Percentiles rank a stretch among this genome's conserved stretches.
phyloP scores from a whole-genome alignment of 805 yeast genomes.

The Yarrowia sp. region DNA sequence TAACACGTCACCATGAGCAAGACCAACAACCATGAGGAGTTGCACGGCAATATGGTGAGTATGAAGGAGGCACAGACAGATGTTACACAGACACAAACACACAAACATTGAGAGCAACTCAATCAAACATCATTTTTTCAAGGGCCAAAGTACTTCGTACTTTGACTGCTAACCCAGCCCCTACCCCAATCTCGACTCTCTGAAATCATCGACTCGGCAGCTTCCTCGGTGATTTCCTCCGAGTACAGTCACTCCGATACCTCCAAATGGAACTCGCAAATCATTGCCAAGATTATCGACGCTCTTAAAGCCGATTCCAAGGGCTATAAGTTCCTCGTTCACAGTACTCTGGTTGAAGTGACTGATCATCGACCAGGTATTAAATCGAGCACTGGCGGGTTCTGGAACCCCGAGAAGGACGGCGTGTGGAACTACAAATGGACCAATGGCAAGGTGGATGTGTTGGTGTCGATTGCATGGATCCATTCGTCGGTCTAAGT shows the following conservation, averaged over 20 bases:
- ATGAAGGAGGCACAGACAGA: too few species aligned
- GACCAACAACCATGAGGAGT: slow-evolving; percentile 11
- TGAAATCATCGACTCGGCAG: neutral
- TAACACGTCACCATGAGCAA: slow-evolving; percentile 23
- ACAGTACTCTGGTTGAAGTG: slow-evolving; percentile 30
- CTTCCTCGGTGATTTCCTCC: neutral
- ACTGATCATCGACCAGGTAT: slow-evolving; percentile 32
- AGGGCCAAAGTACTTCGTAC: neutral
- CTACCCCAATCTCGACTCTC: neutral
- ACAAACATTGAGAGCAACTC: too few species aligned
- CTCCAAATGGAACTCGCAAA: slow-evolving; percentile 29
- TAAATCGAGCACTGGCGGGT: slow-evolving; percentile 31
- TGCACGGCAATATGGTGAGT: slow-evolving; percentile 23
- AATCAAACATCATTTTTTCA: neutral
- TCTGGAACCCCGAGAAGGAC: slow-evolving; percentile 34
- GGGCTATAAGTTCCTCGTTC: slow-evolving; percentile 32
- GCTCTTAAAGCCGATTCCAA: slow-evolving; percentile 29
- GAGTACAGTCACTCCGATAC: slow-evolving; percentile 29
- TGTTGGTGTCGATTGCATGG: slow-evolving; percentile 34
- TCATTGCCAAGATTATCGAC: slow-evolving; percentile 27
- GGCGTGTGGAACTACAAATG: slow-evolving; percentile 34
- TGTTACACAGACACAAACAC: too few species aligned
- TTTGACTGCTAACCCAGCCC: slow-evolving; percentile 8
- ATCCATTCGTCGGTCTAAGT: slow-evolving; percentile 27
- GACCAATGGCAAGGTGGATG: slow-evolving; percentile 31